Percentiles rank a stretch among this genome's conserved stretches.
Conservation (phyloP, 2,329 filamentous ascomycete genomes). For the Phyllosticta citrichinensis region DNA sequence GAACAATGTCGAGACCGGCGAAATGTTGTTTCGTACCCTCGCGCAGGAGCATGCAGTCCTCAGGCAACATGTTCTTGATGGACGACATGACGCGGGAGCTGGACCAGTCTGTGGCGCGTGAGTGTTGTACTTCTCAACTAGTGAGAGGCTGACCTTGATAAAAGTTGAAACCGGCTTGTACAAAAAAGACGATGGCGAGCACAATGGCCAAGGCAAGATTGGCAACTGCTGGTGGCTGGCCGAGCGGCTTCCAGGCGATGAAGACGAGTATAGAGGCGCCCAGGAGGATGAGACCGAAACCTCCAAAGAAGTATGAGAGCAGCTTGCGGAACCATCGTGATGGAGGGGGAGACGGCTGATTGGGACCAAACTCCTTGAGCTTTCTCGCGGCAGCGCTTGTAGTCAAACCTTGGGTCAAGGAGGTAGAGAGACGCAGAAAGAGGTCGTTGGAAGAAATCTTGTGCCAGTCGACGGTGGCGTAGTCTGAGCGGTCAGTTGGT, state of each 20-base stretch:
- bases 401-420: slow-evolving; percentile 49
- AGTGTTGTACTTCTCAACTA: slow-evolving; percentile 26
- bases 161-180: slow-evolving; percentile 48
- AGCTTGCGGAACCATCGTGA: slow-evolving; percentile 49
- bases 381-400: slow-evolving; percentile 46
- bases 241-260: slow-evolving; percentile 65
- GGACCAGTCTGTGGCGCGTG: slow-evolving; percentile 53
- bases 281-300: slow-evolving; percentile 63
- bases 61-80: slow-evolving; percentile 71
- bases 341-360: slow-evolving; percentile 55
- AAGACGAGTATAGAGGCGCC: slow-evolving; percentile 63
- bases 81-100: slow-evolving; percentile 68
- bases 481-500: slow-evolving; percentile 14
- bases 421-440: slow-evolving; percentile 49
- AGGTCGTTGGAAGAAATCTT: slow-evolving; percentile 48
- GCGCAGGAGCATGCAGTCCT: slow-evolving; percentile 56
- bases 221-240: slow-evolving; percentile 58
- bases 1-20: slow-evolving; percentile 53
- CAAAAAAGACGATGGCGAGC: slow-evolving; percentile 56
- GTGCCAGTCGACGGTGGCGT: slow-evolving; percentile 58
- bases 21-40: slow-evolving; percentile 44
- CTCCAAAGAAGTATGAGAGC: slow-evolving; percentile 64
- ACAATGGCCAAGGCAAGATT: slow-evolving; percentile 68
- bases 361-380: slow-evolving; percentile 52
- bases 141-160: slow-evolving; percentile 24